These are phyloP conservation scores for Amauroascus niger DNA, from an alignment of 2,329 filamentous ascomycete genomes.

Conservation along the genomic window DNA sequence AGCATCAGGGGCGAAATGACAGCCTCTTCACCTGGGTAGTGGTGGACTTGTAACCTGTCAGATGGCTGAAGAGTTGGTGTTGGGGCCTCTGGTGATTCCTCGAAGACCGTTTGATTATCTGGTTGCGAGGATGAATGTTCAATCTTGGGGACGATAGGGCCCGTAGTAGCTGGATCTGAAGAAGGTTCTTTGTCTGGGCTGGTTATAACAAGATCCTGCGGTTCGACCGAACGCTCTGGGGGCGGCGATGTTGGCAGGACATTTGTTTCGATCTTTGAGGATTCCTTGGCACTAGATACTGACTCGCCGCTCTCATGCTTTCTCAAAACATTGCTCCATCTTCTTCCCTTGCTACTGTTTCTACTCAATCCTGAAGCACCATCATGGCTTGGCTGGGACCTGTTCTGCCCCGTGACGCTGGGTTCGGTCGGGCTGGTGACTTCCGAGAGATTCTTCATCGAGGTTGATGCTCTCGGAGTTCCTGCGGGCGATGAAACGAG, in stretches of 20 bases:
- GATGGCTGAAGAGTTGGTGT: conserved; percentile 10
- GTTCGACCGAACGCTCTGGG: not conserved
- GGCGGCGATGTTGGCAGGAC: not conserved
- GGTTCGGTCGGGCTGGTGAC: conserved; percentile 10
- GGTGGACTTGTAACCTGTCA: conserved; percentile 5
- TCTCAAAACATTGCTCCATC: conserved; percentile 32
- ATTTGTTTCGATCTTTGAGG: not conserved
- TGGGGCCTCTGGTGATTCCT: not conserved
- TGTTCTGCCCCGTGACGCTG: conserved; percentile 19
- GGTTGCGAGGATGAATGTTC: not conserved
- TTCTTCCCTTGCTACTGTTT: conserved; percentile 15
- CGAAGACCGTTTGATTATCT: not conserved
- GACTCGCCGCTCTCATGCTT: conserved; percentile 15
- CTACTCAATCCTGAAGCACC: conserved; percentile 8
- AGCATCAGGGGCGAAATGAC: conserved; percentile 11
- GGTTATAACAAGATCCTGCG: not conserved
- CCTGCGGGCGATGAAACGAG: conserved; percentile 2
- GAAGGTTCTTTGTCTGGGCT: not conserved
- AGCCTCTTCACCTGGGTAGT: not conserved
- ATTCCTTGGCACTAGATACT: not conserved
- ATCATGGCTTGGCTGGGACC: not conserved
- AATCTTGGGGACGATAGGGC: not conserved
- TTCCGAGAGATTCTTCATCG: not conserved
- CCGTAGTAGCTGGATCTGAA: not conserved
- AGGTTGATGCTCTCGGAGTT: conserved; percentile 8